Evolutionary conservation across 1,284 basidiomycete species (phyloP), one percentile per base, ranked within the genome.

Genomic region (Termitomyces sp.): DNA sequence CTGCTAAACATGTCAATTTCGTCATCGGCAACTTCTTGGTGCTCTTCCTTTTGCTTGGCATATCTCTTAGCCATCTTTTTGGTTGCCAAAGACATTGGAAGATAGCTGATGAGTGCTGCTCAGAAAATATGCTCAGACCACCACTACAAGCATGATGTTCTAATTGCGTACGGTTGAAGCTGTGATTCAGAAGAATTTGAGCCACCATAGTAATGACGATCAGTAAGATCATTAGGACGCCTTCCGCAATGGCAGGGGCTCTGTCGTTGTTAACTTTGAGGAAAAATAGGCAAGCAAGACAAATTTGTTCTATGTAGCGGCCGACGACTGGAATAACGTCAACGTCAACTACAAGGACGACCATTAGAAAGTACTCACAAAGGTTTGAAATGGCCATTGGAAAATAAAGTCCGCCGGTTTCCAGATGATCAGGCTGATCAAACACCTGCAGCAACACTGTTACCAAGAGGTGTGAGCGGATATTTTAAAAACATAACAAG

Each of bases 361-460:
- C 10, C 45, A 28, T 40, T 26, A 10, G 24, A 5, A 44, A 24
- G 19, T 26, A 65, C 74, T 52, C 65, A 78, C 76, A 90, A 49
- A 90, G 73, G 65, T 86, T 87, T 28, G 78, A 80, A 59, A 88
- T 77, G 0, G 88, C 87, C 72, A 88, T 83, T 28, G 88, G 87
- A 70, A 90, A 91, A 73, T 90, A 88, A 51, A 76, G 64, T 42
- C 73, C 79, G 50, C 77, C 77, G 1, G 78, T 79, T 60, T 80
- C 78, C 31, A 62, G 57, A 55, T 78, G 73, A 42, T 76, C 75
- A 2, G 73, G 73, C 62, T 78, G 76, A 68, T 91, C 86, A 63
- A 84, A 80, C 42, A 80, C 77, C 71, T 82, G 84, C 0, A 71
- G 72, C 10, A 79, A 67, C 47, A 80, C 78, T 80, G 44, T 3